Evolutionary conservation across 345 rosid species (phyloP), one percentile per base, ranked within the genome.

Genomic region (Hibiscus syriacus): DNA sequence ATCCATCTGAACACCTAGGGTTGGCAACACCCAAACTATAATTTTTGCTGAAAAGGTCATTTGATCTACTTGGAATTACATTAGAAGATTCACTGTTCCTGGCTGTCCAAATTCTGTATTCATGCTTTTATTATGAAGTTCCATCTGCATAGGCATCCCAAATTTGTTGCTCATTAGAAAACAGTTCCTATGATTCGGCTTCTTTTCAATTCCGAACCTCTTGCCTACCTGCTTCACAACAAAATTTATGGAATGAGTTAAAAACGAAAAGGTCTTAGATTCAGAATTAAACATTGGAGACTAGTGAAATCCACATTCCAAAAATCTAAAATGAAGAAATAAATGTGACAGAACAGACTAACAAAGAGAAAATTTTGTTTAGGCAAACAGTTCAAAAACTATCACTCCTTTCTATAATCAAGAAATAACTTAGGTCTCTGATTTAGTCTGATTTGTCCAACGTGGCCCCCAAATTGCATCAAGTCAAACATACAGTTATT

Each of bases 151-250:
- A 74, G 76, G 85, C 90, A 88, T 82, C 78, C 97, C 93, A 74
- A 80, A 83, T 80, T 76, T 88, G 17, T 77, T 60, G 70, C 82
- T 68, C 79, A 92, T 77, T 85, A 55, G 66, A 58, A 19, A 50
- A 50, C 83, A 68, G 72, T 90, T 84, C 72, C 82, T 66, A 71
- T 82, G 77, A 80, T 81, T 83, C 73, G 69, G 85, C 78, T 90
- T 92, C 78, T 80, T 83, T 70, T 85, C 86, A 80, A 92, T 72
- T 32, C 92, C 92, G 80, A 86, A 90, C 79, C 85, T 88, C 64
- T 74, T 81, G 39, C 86, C 82, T 22, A 87, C 85, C 92, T 90
- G 85, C 46, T 70, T 19, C 23, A 60, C 27, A 36, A 23, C 48
- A 60, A 60, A 32, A 60, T 36, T 19, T 60, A 36, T 60, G 48